These are phyloP conservation scores for Kalaharituber pfeilii DNA, from an alignment of 2,329 filamentous ascomycete species.

Conservation along the genomic window DNA sequence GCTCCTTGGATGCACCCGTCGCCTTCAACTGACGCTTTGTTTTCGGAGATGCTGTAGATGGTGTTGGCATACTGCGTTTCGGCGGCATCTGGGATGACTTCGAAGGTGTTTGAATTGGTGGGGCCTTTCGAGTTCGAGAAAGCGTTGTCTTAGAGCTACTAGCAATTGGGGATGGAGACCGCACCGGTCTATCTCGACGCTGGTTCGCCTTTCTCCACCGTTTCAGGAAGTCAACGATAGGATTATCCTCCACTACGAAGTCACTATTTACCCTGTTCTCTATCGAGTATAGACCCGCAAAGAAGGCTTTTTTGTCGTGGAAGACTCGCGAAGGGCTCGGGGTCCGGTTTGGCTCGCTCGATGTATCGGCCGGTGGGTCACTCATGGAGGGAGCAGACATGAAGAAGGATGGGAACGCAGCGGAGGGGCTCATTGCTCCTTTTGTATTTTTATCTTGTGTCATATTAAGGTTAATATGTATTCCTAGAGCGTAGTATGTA, in stretches of 20 bases:
- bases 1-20: background rate
- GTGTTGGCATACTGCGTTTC: background rate
- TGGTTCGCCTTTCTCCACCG: background rate
- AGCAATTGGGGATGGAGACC: background rate
- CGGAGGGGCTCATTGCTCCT: background rate
- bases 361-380: background rate
- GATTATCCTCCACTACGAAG: background rate
- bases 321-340: background rate
- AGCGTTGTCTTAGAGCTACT: background rate
- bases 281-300: background rate
- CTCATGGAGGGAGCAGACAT: background rate
- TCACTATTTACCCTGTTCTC: background rate
- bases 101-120: background rate
- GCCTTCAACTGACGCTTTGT: background rate
- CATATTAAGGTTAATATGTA: background rate
- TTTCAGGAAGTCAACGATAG: background rate
- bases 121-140: background rate
- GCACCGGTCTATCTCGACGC: background rate
- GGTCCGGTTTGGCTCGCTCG: background rate
- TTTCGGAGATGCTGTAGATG: background rate
- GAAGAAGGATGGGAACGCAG: background rate
- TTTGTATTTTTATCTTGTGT: background rate
- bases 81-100: background rate
- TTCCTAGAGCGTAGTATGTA: background rate
- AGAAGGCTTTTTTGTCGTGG: background rate